Base-by-base conservation (phyloP, 352 stramenopile genomes). In the Pythium utonaiense region DNA sequence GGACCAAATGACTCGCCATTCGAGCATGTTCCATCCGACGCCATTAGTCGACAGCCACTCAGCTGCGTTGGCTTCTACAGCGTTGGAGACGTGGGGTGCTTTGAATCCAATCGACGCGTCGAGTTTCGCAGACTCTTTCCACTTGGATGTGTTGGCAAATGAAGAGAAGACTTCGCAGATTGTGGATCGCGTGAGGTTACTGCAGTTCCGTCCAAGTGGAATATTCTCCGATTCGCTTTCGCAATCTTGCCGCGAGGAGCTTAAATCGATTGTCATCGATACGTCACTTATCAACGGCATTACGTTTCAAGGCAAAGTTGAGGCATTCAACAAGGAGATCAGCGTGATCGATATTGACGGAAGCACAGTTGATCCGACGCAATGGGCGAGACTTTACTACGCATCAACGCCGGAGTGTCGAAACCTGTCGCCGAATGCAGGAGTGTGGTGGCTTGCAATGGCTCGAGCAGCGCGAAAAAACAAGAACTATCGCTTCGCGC, bases 401-500 rank as follows among this genome's bases (percentile, higher is more conserved):
- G 21, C 22, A 16, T 49, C 34, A 24, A 34, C 49, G 34, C 34
- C 17, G 6, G 22, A 50, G 36, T 33, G 38, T 24, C 8, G 21
- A 19, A 40, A 21, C 14, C 14, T 50, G 14, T 13, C 53, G 6
- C 3, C 14, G 10, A 6, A 50, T 2, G 13, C 36, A 49, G 10
- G 34, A 1, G 45, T 45, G 8, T 61, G 51, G 52, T 60, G 42
- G 52, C 45, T 66, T 19, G 22, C 12, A 6, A 44, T 66, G 14
- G 60, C 53, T 5, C 41, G 45, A 7, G 42, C 52, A 24, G 52
- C 60, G 33, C 60, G 60, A 7, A 66, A 66, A 8, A 31, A 56
- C 16, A 62, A 62, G n/a, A 67, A 67, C 47, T 48, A 62, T n/a
- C 28, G 4, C 3, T 62, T 67, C 27, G 47, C 60, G 8, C 21